Evolutionary conservation across 768 basidiomycete genomes (phyloP).

Genomic region (Hemileccinum rubropunctum): DNA sequence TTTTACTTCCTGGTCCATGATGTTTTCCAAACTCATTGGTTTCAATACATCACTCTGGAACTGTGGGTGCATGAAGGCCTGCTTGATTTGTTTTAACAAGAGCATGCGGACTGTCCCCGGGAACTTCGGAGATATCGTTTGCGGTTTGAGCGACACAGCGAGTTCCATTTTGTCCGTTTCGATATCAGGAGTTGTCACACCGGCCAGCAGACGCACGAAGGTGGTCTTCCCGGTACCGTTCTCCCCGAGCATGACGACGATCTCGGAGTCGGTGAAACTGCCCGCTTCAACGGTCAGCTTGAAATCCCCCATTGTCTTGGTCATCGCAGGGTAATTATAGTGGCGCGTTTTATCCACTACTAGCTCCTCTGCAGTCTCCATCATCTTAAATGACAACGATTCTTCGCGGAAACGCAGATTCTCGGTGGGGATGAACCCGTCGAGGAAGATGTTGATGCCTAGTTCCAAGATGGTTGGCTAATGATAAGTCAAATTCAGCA

Average conservation of each 20-base stretch:
- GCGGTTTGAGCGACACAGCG: constrained; percentile 94
- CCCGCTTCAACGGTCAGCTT: constrained; percentile 91
- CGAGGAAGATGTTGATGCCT: constrained; percentile 99
- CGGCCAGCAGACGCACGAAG: constrained; percentile 91
- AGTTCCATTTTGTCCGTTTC: constrained; percentile 80
- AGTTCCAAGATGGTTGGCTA: constrained; percentile 2
- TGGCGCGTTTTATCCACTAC: constrained; percentile 82
- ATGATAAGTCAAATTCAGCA: not conserved
- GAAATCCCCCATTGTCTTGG: constrained; percentile 93
- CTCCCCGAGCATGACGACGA: constrained; percentile 98
- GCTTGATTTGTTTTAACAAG: constrained; percentile 90
- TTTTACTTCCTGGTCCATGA: constrained; percentile 98
- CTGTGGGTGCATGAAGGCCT: constrained; percentile 98
- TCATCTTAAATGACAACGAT: constrained; percentile 94
- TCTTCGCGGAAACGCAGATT: constrained; percentile 98
- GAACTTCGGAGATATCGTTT: constrained; percentile 98
- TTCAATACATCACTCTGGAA: constrained; percentile 98
- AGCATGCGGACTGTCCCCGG: constrained; percentile 95
- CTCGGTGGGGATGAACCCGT: constrained; percentile 98
- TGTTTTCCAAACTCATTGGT: constrained; percentile 92
- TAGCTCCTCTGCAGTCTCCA: constrained; percentile 92
- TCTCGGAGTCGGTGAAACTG: constrained; percentile 97
- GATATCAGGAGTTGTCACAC: constrained; percentile 78
- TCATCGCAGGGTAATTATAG: constrained; percentile 93
- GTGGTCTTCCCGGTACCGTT: constrained; percentile 99